A percentile compares a stretch with the other conserved stretches of the same genome.
Conservation (phyloP, 768 basidiomycete genomes). For the Butyriboletus loyo region DNA sequence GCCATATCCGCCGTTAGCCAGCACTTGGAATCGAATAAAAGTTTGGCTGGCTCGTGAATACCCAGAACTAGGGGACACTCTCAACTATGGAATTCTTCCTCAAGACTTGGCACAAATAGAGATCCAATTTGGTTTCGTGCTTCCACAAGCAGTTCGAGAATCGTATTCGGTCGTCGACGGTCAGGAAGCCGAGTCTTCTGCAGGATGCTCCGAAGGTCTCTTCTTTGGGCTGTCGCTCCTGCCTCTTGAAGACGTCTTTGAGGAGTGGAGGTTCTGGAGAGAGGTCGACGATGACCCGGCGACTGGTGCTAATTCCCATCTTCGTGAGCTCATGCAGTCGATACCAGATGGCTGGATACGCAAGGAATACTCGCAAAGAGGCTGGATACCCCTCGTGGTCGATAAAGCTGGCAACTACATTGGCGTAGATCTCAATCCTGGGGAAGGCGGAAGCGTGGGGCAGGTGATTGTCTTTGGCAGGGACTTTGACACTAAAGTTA, state of each 20-base stretch:
- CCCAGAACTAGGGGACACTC: conserved; percentile 92
- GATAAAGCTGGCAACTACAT: conserved; percentile 97
- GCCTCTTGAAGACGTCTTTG: conserved; percentile 87
- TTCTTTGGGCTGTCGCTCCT: conserved; percentile 95
- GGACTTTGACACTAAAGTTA: conserved; percentile 97
- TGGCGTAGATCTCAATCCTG: conserved; percentile 92
- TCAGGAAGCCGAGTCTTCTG: conserved; percentile 88
- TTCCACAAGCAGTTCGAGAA: conserved; percentile 87
- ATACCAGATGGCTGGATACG: conserved; percentile 90
- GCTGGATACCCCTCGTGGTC: conserved; percentile 94
- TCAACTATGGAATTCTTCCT: conserved; percentile 86
- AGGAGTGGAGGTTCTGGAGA: conserved; percentile 97
- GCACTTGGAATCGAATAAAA: conserved; percentile 82
- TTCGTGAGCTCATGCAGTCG: conserved; percentile 79
- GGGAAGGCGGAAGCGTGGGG: conserved; percentile 66
- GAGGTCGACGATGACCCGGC: conserved; percentile 86
- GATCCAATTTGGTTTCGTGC: conserved; percentile 75
- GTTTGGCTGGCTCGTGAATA: conserved; percentile 83
- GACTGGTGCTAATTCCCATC: conserved; percentile 73
- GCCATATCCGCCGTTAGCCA: conserved; percentile 72
- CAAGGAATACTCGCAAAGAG: conserved; percentile 85
- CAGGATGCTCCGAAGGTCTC: conserved; percentile 85
- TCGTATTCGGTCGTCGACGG: conserved; percentile 88
- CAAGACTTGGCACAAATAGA: conserved; percentile 80
- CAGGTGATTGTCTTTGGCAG: conserved; percentile 99